Evolutionary conservation across 176 grass and related monocot genomes (phyloP).

Genomic region (Aegilops speltoides): DNA sequence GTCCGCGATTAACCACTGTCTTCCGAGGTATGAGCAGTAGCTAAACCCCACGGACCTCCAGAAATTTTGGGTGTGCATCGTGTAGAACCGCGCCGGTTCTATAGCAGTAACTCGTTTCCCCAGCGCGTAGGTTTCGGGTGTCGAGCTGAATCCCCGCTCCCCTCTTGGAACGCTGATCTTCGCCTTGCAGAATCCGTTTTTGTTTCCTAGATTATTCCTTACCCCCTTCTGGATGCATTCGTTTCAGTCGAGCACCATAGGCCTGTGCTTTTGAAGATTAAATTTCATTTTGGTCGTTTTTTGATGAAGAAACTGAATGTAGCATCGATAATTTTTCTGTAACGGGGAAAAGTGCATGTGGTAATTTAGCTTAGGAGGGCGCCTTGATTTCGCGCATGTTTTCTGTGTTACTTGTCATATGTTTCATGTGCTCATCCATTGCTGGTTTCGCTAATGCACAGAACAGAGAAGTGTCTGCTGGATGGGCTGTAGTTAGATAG

Average conservation of each 20-base stretch:
- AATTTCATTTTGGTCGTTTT: background rate
- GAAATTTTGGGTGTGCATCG: background rate
- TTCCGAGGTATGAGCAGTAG: slow-evolving; percentile 3
- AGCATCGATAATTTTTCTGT: background rate
- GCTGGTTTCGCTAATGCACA: slow-evolving; percentile 34
- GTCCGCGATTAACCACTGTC: background rate
- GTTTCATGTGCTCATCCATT: slow-evolving; percentile 21
- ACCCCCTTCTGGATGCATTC: background rate
- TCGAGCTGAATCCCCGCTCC: background rate
- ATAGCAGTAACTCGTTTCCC: background rate
- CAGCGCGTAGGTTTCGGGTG: background rate
- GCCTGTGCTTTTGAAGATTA: background rate
- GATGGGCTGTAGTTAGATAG: slow-evolving; percentile 17
- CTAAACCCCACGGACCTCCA: background rate
- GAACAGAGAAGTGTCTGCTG: slow-evolving; percentile 34
- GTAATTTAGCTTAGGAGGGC: slow-evolving; percentile 23
- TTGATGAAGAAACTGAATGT: background rate
- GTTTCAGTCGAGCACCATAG: background rate
- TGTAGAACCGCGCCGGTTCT: background rate
- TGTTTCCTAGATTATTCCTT: background rate
- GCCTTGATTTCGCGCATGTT: slow-evolving; percentile 27
- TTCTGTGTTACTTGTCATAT: slow-evolving; percentile 33
- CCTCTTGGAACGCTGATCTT: background rate
- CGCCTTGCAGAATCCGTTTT: background rate
- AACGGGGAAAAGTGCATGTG: background rate